Base-by-base conservation (phyloP, 495 filamentous ascomycete genomes). In the Hypoxylon cercidicola region DNA sequence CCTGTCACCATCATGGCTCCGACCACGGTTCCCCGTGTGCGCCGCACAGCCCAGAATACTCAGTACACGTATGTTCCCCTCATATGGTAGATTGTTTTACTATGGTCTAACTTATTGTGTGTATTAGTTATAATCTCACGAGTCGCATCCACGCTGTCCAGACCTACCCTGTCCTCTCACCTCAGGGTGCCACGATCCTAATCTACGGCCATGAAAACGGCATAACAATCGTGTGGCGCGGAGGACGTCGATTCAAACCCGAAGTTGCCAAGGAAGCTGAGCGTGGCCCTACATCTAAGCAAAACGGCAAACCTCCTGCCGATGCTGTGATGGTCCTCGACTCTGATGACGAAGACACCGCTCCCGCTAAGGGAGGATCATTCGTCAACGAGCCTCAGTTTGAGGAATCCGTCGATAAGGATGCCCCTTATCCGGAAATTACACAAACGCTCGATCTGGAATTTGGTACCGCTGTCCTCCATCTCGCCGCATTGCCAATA, bases 171-270 rank as follows among this genome's bases (percentile, higher is more conserved):
- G 75, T 92, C 20, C 82, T 81, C 53, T 86, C 92, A 6, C 88
- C 91, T 5, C 95, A 96, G 73, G 93, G 92, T 66, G 93, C 93
- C 8, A 90, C 87, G 1, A 84, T 97, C 70, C 83, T 96, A 51
- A 70, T 96, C 25, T 94, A 95, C 72, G 92, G 89, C 53, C 88
- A 95, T 62, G 88, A 92, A 34, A 88, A 85, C 71, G 93, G 93
- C 20, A 55, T 96, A 25, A 88, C 87, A 37, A 74, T 96, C 20
- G 65, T 93, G 20, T 97, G 93, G 93, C 83, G 90, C 70, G 93
- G 92, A 56, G 93, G 93, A 18, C 82, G 79, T 23, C 77, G 82
- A 16, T 87, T 92, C 58, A 88, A 89, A 53, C 64, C 75, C 15
- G 50, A 75, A 30, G 43, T 74, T 75, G 50, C 48, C 49, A 50